Evolutionary conservation across 257 asterid species (phyloP), one percentile per base, ranked within the genome.

Genomic region (Paraleonurus japonicus): DNA sequence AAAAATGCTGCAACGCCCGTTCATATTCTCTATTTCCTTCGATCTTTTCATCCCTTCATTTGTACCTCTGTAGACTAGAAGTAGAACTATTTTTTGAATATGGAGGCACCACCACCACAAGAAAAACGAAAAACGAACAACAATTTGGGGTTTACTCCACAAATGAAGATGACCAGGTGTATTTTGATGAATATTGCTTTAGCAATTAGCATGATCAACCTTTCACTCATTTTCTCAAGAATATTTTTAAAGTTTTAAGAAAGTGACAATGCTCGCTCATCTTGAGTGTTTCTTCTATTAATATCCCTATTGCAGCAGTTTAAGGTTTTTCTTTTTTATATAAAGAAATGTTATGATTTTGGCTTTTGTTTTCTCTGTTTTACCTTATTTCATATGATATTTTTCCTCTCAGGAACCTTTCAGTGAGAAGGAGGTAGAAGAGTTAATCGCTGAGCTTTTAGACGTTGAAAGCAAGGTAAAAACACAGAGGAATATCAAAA

Each of bases 391-490:
- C 51, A 15, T 7, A 43, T 43, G 51, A 43, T 43, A 6, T 28
- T 43, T 71, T 28, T 58, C 17, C 19, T 19, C 17, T 26, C 78
- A 65, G 73, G 53, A 75, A 7, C 75, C 61, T 4, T 37, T 68
- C 50, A 61, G 66, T 2, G 80, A 75, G 23, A 28, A 39, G 30
- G 67, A 75, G 67, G 13, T 69, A 10, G 75, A 75, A 27, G 71
- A 61, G 59, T 45, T 75, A 4, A 59, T 75, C 3, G 13, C 59
- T 1, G 75, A 75, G 26, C 71, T 75, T 12, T 13, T 75, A 39
- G 75, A 75, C 50, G 67, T 61, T 4, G 75, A 69, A 66, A 75
- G 69, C 41, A 68, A 35, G 22, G 79, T 75, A 47, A 59, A 41
- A 27, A 2, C 1, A 22, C 19, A 47, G 6, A 32, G 11, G 19